Base-by-base conservation (phyloP, 2,329 filamentous ascomycete genomes). In the Sarocladium brachiariae region DNA sequence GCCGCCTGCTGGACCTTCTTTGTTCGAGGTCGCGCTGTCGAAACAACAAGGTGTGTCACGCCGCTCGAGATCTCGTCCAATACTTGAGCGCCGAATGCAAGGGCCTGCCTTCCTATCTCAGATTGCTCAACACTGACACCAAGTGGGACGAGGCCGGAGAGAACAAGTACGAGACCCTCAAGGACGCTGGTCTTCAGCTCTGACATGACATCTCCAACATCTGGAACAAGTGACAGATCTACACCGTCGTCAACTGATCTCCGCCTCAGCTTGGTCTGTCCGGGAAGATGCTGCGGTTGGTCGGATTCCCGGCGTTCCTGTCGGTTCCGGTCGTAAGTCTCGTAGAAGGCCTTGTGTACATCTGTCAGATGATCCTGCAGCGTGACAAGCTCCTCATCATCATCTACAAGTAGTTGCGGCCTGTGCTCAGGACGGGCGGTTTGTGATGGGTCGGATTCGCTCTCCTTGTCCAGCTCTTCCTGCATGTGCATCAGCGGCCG, bases 401-500 rank as follows among this genome's bases (percentile, higher is more conserved):
- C 86, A 61, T 99, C 89, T 52, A 87, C 84, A 14, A 99, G 78
- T 9, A 97, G 73, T 56, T 89, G 86, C 61, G 95, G 89, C 55
- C 76, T 73, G 48, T 72, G 68, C 30, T 65, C 61, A 2, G 54
- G 19, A 9, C 33, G 21, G 19, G 43, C 21, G 18, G 4, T 16
- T 30, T 47, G 24, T 30, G 24, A 19, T 6, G 43, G 3, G 1
- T 57, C 57, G 46, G 65, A 58, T 16, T 60, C 56, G 35, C 89
- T 83, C 60, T 90, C 87, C 58, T 89, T 87, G 61, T 99, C 93
- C 19, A 96, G 76, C 63, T 90, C 78, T 60, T 96, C 87, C 66
- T 99, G 93, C 70, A 95, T 86, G 63, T 93, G 89, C n/a, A 95
- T 72, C 24, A 99, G 70, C 0, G 93, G 93, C 13, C 92, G 81